phyloP scores from a whole-genome alignment of 2,329 filamentous ascomycete species.

The Rhinocladiella similis region DNA sequence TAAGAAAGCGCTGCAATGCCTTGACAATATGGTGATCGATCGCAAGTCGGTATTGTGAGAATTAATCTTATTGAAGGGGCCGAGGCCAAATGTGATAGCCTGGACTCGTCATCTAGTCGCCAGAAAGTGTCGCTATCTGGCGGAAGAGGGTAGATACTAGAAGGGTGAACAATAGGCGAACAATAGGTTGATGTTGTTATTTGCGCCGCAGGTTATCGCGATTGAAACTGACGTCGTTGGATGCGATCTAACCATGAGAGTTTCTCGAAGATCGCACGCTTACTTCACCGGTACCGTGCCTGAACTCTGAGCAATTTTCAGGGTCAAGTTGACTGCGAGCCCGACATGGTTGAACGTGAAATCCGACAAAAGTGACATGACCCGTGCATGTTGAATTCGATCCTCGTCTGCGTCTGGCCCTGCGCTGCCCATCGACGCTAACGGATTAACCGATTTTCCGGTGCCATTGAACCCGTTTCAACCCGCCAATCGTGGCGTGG shows the following conservation, averaged over 20 bases:
- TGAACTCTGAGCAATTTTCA: no score
- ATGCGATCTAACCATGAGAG: not conserved
- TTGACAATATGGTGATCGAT: no score
- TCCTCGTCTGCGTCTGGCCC: not conserved
- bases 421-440: not conserved
- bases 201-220: not conserved
- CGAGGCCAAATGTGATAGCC: slow-evolving; percentile 12
- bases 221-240: not conserved
- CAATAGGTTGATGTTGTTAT: not conserved
- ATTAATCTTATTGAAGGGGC: slow-evolving; percentile 14
- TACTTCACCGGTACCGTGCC: no score
- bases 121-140: not conserved
- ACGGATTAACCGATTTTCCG: not conserved
- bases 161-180: not conserved
- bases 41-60: not conserved
- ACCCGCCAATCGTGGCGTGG: not conserved
- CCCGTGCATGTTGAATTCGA: not conserved
- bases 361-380: not conserved
- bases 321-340: no score
- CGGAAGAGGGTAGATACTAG: no score
- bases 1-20: not conserved
- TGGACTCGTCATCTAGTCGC: slow-evolving; percentile 15
- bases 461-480: no score
- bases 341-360: not conserved
- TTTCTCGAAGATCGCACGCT: not conserved